Evolutionary conservation across 2,329 filamentous ascomycete species (phyloP), one percentile per base, ranked within the genome.

Genomic region (Moelleriella libera): DNA sequence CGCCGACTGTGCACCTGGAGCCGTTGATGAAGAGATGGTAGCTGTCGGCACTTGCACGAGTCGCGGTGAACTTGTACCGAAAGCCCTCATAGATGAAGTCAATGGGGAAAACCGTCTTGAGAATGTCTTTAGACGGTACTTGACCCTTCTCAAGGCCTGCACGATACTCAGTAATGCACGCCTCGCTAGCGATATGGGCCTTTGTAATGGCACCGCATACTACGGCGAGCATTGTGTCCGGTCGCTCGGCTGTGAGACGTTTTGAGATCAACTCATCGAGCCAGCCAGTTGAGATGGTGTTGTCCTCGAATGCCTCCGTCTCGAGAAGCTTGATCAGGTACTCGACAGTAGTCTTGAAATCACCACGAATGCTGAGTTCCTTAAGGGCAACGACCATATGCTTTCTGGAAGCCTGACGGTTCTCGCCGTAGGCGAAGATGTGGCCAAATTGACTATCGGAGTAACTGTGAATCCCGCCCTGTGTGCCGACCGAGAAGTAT

Each of bases 331-430:
- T 98, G 69, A 98, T 97, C 54, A 98, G 79, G 65, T 98, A 98
- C 67, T 98, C 92, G 48, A 98, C 90, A 1, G 92, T 98, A 47
- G 92, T 98, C 62, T 89, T 80, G 78, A 98, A 98, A 66, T 98
- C 92, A 77, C 92, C 92, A 70, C 92, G 92, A 74, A 98, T 98
- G 72, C 90, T 98, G 69, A 98, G 69, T 70, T 98, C 92, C 75
- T 98, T 98, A 62, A 98, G 71, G 12, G 92, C 92, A 57, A 98
- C 85, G 56, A 98, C 89, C 92, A 98, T 98, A 74, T 98, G 94
- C 68, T 98, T 98, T 55, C 92, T 76, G 30, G 92, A 98, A 30
- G 92, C 89, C 45, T 88, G 84, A 65, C 92, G 83, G 72, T 94
- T 98, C 75, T 98, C 92, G 51, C 92, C 92, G 58, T 97, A 98